Base-by-base conservation (phyloP, 1,284 basidiomycete species). In the Malassezia sp. region DNA sequence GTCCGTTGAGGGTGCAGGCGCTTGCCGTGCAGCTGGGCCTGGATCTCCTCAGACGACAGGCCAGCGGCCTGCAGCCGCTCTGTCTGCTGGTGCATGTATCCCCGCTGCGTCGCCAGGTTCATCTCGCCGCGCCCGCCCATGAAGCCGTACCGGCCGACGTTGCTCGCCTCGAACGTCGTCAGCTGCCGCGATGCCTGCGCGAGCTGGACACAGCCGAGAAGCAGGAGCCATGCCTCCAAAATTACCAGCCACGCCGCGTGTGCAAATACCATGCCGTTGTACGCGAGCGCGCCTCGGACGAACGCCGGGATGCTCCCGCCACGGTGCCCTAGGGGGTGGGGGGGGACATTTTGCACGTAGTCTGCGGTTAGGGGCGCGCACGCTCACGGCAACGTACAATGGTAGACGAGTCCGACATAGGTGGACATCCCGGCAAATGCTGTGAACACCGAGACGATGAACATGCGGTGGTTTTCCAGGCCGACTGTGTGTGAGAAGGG, bases 151-250 rank as follows among this genome's bases (percentile, higher is more conserved):
- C 91, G 78, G 0, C 90, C 88, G 3, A 96, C 79, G 67, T 97
- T 97, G 49, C 82, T 84, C 5, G 96, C 85, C 68, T 99, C 91
- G 46, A 93, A 78, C 0, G 91, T 95, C 1, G 91, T 99, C 80
- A 97, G 86, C 67, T 97, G 91, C 15, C 84, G 78, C 8, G 82
- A 78, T 42, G 96, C 79, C 72, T 96, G 91, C 84, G 85, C 93
- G 30, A 82, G 75, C 63, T 97, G 93, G 5, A 81, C 81, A 28
- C 76, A 76, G 39, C 91, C 79, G 35, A 99, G 80, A 44, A 97
- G 78, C 32, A 79, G 72, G 0, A 91, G 96, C 91, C 93, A 99
- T 0, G 80, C 79, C 23, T 96, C 79, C 70, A 97, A 91, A 8
- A 97, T 76, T 0, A 82, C 84, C 0, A 86, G 76, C 91, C 93